These are phyloP conservation scores for Pseudomonodictys pantanalensis DNA, from an alignment of 495 filamentous ascomycete genomes.

Conservation along the genomic window DNA sequence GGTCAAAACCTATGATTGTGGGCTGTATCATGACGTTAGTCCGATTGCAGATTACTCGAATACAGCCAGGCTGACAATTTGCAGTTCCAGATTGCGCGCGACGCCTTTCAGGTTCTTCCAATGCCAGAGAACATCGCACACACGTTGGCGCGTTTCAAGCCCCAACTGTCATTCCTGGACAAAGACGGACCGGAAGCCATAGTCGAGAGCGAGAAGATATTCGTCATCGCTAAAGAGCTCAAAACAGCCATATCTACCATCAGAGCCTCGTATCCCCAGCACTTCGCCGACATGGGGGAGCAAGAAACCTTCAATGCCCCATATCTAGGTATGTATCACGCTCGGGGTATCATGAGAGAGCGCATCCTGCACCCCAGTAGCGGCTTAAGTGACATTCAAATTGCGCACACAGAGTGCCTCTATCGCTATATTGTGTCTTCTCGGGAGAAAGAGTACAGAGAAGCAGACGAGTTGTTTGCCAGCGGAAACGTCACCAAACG, in stretches of 20 bases:
- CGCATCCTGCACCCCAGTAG: neutral
- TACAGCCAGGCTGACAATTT: neutral
- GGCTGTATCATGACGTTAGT: neutral
- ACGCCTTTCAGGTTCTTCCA: neutral
- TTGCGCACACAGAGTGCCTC: neutral
- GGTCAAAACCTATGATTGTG: neutral
- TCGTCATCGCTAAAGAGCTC: neutral
- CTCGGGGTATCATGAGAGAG: neutral
- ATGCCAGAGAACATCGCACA: too few species aligned
- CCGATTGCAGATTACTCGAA: neutral
- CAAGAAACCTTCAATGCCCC: neutral
- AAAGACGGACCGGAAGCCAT: too few species aligned
- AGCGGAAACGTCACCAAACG: neutral
- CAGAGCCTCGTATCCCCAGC: neutral
- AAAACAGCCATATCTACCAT: neutral
- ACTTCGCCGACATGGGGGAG: neutral
- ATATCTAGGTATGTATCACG: neutral
- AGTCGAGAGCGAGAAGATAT: too few species aligned
- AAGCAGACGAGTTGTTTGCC: neutral
- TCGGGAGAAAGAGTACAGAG: neutral
- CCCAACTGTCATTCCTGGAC: too few species aligned
- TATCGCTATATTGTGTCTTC: neutral
- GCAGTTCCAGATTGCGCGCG: neutral
- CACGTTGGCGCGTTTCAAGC: too few species aligned
- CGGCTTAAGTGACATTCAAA: neutral